A percentile compares a stretch with the other conserved stretches of the same genome.
Evolutionary conservation across 768 basidiomycete genomes (phyloP).

Genomic region (Lactarius hengduanensis): DNA sequence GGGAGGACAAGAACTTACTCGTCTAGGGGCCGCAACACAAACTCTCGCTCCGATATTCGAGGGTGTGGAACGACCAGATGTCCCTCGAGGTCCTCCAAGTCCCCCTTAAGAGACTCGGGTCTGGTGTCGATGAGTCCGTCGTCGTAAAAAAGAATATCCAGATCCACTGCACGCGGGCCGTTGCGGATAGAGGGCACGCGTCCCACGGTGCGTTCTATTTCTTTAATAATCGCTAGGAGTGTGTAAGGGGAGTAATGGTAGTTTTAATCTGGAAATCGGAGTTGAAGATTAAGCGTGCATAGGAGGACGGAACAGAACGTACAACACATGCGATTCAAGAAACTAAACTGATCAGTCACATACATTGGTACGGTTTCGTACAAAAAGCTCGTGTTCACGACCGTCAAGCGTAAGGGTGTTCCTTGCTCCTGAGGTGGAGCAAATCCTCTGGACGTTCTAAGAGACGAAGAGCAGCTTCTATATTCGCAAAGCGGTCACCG

Average conservation of each 20-base stretch:
- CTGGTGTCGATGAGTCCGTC: slow-evolving; percentile 57
- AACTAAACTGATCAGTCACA: slow-evolving; percentile 82
- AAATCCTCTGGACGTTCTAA: slow-evolving; percentile 52
- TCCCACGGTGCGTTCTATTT: slow-evolving; percentile 72
- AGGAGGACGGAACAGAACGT: slow-evolving; percentile 34
- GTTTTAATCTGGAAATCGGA: slow-evolving; percentile 65
- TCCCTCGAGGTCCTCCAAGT: slow-evolving; percentile 53
- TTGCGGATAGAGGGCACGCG: slow-evolving; percentile 75
- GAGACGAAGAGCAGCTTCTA: slow-evolving; percentile 70
- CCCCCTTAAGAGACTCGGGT: slow-evolving; percentile 38
- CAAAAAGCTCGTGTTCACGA: slow-evolving; percentile 82
- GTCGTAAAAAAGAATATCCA: slow-evolving; percentile 84
- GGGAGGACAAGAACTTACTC: slow-evolving; percentile 66
- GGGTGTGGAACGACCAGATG: slow-evolving; percentile 87
- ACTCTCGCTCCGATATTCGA: slow-evolving; percentile 79
- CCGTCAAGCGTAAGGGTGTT: slow-evolving; percentile 35
- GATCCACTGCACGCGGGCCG: slow-evolving; percentile 87
- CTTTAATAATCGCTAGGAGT: slow-evolving; percentile 66
- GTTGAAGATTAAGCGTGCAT: neutral
- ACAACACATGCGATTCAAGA: slow-evolving; percentile 91
- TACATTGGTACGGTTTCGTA: slow-evolving; percentile 98
- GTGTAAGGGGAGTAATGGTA: slow-evolving; percentile 53
- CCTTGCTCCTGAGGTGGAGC: slow-evolving; percentile 33
- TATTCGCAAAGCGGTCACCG: slow-evolving; percentile 81
- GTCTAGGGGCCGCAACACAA: slow-evolving; percentile 81